Conservation (phyloP, 306 rosid genomes). For the Begonia loranthoides region DNA sequence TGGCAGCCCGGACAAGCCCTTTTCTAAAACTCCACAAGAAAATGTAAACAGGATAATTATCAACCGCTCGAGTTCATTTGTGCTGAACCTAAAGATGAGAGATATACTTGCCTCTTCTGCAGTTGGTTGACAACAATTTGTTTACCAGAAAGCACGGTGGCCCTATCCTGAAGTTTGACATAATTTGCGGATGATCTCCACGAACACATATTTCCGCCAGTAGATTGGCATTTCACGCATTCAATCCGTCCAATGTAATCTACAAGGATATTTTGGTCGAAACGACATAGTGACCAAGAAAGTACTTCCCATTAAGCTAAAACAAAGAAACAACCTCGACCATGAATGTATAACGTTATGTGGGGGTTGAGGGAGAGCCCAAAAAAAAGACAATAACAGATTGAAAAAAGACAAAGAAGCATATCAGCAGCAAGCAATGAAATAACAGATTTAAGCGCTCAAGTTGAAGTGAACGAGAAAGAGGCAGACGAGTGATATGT, state of each 20-base stretch:
- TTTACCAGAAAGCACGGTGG: constrained; percentile 21
- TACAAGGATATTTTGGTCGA: not conserved
- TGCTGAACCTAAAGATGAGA: not conserved
- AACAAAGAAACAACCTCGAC: constrained; percentile 1
- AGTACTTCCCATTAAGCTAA: constrained; percentile 2
- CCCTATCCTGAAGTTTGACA: constrained; percentile 20
- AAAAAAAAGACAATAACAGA: no score
- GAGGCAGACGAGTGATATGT: not conserved
- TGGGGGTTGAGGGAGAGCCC: no score
- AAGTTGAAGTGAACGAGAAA: not conserved
- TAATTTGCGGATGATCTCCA: constrained; percentile 47
- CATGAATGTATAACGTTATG: no score
- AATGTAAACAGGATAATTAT: not conserved
- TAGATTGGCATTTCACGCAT: constrained; percentile 23
- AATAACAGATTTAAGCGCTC: not conserved
- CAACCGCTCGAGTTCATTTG: not conserved
- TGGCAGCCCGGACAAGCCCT: constrained; percentile 55
- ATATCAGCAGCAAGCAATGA: no score
- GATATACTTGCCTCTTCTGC: constrained; percentile 29
- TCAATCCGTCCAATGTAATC: constrained; percentile 15
- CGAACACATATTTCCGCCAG: constrained; percentile 13
- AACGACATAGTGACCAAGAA: not conserved
- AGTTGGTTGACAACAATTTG: constrained; percentile 15
- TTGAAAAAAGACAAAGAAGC: no score
- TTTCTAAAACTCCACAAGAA: constrained; percentile 22